Percentiles rank a stretch among this genome's conserved stretches.
Conservation (phyloP, 2,329 filamentous ascomycete genomes). For the Raffaelea albimanens region DNA sequence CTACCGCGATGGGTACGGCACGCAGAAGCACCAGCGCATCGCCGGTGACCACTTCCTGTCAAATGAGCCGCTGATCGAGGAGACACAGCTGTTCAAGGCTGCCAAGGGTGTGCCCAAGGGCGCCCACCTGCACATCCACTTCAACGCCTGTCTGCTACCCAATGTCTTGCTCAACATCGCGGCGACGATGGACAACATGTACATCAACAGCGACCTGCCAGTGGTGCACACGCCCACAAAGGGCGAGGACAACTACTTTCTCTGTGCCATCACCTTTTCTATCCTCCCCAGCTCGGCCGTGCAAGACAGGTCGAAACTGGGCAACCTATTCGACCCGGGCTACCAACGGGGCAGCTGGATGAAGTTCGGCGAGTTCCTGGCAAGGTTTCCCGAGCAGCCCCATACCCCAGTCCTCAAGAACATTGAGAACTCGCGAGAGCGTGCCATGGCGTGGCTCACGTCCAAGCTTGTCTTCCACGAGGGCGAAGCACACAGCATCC, state of each 20-base stretch:
- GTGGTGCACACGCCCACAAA: slow-evolving; percentile 28
- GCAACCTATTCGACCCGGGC: slow-evolving; percentile 35
- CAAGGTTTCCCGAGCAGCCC: no score
- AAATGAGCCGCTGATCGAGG: slow-evolving; percentile 41
- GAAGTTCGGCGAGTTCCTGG: slow-evolving; percentile 31
- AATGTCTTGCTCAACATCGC: slow-evolving; percentile 45
- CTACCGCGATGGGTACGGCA: slow-evolving; percentile 25
- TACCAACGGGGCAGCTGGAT: slow-evolving; percentile 36
- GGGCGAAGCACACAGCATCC: slow-evolving; percentile 45
- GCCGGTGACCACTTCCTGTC: slow-evolving; percentile 49
- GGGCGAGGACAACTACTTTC: slow-evolving; percentile 29
- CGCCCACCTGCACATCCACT: slow-evolving; percentile 65
- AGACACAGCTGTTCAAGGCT: slow-evolving; percentile 48
- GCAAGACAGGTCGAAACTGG: slow-evolving; percentile 21
- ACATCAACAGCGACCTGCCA: slow-evolving; percentile 52
- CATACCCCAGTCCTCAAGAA: no score
- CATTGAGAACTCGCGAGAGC: no score
- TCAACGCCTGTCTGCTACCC: slow-evolving; percentile 63
- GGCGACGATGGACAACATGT: slow-evolving; percentile 54
- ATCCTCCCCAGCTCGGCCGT: slow-evolving; percentile 26
- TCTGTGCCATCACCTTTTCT: slow-evolving; percentile 54
- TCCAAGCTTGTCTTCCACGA: slow-evolving; percentile 54
- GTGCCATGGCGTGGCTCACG: slow-evolving; percentile 43
- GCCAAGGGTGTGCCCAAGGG: slow-evolving; percentile 59
- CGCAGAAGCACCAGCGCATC: slow-evolving; percentile 35